Evolutionary conservation across 345 rosid species (phyloP).

Genomic region (Firmiana major): DNA sequence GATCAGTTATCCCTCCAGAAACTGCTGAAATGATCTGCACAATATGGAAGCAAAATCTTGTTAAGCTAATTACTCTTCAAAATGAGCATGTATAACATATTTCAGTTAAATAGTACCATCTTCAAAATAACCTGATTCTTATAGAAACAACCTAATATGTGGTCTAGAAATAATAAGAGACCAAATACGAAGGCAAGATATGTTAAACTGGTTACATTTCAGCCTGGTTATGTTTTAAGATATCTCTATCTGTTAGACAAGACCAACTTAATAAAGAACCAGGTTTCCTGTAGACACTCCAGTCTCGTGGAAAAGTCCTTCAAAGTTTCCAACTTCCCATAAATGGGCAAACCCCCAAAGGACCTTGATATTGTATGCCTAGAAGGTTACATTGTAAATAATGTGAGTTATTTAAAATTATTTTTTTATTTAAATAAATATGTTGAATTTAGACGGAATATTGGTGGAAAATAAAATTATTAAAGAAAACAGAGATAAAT

Average conservation of each 20-base stretch:
- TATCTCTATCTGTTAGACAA: not conserved
- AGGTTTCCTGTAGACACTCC: not conserved
- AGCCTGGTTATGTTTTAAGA: not conserved
- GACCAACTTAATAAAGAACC: not conserved
- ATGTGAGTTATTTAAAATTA: not conserved
- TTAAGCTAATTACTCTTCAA: slow-evolving; percentile 2
- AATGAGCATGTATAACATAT: not conserved
- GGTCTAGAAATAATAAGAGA: not conserved
- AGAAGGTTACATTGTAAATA: not conserved
- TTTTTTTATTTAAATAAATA: not conserved
- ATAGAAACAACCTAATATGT: not conserved
- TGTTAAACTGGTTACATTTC: not conserved
- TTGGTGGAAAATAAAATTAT: not conserved
- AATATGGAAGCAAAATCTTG: slow-evolving; percentile 9
- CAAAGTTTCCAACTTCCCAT: not conserved
- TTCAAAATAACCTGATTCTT: slow-evolving; percentile 2
- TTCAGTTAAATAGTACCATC: not conserved
- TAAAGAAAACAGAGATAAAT: not conserved
- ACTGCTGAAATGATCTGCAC: slow-evolving; percentile 91
- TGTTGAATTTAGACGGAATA: not conserved
- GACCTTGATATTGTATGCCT: not conserved
- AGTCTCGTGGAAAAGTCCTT: not conserved
- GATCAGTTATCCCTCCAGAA: slow-evolving; percentile 96
- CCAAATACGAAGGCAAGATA: not conserved
- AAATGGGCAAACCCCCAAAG: not conserved